phyloP scores from a whole-genome alignment of 1,139 yeast genomes.

The Spathaspora sp. region DNA sequence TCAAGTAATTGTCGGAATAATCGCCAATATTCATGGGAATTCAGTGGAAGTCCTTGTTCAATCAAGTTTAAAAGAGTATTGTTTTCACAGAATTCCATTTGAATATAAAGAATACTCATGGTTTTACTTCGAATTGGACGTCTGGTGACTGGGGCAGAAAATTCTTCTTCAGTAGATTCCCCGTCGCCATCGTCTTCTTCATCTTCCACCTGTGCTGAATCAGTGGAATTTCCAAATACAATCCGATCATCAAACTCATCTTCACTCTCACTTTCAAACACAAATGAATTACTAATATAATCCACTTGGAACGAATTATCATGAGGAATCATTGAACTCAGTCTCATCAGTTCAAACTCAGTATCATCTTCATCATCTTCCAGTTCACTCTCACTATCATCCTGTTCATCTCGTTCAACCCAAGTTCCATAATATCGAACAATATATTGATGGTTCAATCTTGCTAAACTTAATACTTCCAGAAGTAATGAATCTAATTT shows the following conservation, averaged over 20 bases:
- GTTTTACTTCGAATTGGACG: conserved; percentile 6
- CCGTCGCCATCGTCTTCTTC: no score
- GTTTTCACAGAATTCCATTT: conserved; percentile 98
- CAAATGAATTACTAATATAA: conserved; percentile 66
- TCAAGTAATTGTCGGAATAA: conserved; percentile 84
- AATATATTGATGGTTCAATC: conserved; percentile 92
- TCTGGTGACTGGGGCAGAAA: conserved; percentile 11
- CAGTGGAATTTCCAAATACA: conserved; percentile 28
- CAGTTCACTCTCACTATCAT: conserved; percentile 15
- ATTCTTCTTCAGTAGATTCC: conserved; percentile 15
- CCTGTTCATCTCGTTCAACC: conserved; percentile 67
- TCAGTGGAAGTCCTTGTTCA: conserved; percentile 70
- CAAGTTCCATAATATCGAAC: conserved; percentile 97
- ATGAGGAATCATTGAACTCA: conserved; percentile 28
- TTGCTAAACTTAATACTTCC: conserved; percentile 88
- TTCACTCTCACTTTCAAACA: conserved; percentile 51
- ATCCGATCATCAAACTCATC: conserved; percentile 23
- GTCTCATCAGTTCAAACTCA: conserved; percentile 20
- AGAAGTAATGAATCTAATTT: conserved; percentile 78
- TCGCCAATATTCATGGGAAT: conserved; percentile 85
- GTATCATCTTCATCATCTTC: conserved; percentile 12
- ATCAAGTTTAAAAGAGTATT: conserved; percentile 84
- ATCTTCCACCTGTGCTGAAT: conserved; percentile 11
- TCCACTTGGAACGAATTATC: conserved; percentile 52
- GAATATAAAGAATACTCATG: conserved; percentile 70